Evolutionary conservation across 2,329 filamentous ascomycete species (phyloP).

Genomic region (Coniosporium tulheliwenetii): DNA sequence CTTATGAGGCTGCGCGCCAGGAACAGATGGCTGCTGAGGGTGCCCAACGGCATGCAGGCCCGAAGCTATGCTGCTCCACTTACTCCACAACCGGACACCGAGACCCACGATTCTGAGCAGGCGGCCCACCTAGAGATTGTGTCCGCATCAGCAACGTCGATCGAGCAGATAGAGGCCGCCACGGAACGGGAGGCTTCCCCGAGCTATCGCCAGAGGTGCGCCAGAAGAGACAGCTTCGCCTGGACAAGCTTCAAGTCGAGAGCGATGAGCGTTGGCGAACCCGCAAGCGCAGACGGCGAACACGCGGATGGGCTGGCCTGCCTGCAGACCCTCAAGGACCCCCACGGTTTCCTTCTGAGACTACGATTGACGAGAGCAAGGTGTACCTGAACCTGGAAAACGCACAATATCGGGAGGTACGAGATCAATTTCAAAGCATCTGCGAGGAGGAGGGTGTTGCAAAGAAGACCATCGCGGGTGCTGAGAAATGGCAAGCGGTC

Average conservation of each 20-base stretch:
- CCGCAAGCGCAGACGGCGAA: slow-evolving; percentile 52
- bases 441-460: slow-evolving; percentile 51
- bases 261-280: slow-evolving; percentile 46
- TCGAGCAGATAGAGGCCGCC: no score
- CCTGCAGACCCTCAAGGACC: slow-evolving; percentile 52
- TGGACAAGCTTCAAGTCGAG: slow-evolving; percentile 39
- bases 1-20: slow-evolving; percentile 53
- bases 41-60: slow-evolving; percentile 40
- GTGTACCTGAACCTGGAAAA: slow-evolving; percentile 50
- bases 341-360: slow-evolving; percentile 67
- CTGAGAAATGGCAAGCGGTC: slow-evolving; percentile 55
- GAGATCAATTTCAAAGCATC: slow-evolving; percentile 53
- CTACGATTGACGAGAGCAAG: slow-evolving; percentile 66
- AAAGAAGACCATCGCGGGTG: slow-evolving; percentile 63
- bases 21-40: slow-evolving; percentile 52
- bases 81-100: background rate
- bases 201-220: slow-evolving; percentile 30
- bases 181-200: slow-evolving; percentile 4
- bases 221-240: slow-evolving; percentile 37
- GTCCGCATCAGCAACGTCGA: background rate
- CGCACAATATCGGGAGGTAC: slow-evolving; percentile 45
- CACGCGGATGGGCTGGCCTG: slow-evolving; percentile 50
- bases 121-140: background rate
- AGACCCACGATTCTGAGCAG: background rate
- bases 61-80: background rate